Evolutionary conservation across 1,284 basidiomycete genomes (phyloP).

Genomic region (Psilocybe mexicana): DNA sequence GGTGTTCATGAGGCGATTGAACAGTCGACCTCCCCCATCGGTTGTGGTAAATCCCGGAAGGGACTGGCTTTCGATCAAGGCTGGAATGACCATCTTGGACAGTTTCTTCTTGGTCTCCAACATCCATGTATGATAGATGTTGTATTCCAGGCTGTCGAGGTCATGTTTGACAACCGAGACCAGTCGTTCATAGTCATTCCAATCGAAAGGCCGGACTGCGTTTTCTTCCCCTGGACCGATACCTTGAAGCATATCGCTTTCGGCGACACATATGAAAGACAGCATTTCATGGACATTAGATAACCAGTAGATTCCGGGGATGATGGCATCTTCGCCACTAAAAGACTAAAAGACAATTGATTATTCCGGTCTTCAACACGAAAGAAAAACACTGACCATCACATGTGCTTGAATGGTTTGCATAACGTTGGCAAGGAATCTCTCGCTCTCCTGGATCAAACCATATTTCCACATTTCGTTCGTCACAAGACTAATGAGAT

Average conservation of each 20-base stretch:
- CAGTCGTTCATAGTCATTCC: constrained; percentile 95
- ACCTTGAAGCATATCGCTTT: constrained; percentile 97
- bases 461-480: constrained; percentile 99
- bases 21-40: constrained; percentile 90
- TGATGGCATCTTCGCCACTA: constrained; percentile 91
- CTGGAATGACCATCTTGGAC: constrained; percentile 98
- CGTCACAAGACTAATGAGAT: constrained; percentile 94
- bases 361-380: background rate
- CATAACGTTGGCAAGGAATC: constrained; percentile 99
- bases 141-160: constrained; percentile 97
- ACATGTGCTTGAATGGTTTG: constrained; percentile 97
- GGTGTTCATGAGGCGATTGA: constrained; percentile 89
- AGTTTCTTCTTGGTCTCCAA: constrained; percentile 96
- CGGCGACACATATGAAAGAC: constrained; percentile 98
- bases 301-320: constrained; percentile 98
- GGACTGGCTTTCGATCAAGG: constrained; percentile 96
- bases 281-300: constrained; percentile 99
- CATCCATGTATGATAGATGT: constrained; percentile 99
- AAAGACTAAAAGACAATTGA: constrained; percentile 60
- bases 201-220: constrained; percentile 90
- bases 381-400: constrained; percentile 69
- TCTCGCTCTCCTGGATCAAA: constrained; percentile 94
- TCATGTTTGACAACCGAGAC: constrained; percentile 99
- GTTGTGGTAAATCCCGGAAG: constrained; percentile 97
- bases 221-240: constrained; percentile 96